A percentile compares a stretch with the other conserved stretches of the same genome.
Conservation (phyloP, 2,329 filamentous ascomycete species). For the Paraphaeosphaeria sporulosa region DNA sequence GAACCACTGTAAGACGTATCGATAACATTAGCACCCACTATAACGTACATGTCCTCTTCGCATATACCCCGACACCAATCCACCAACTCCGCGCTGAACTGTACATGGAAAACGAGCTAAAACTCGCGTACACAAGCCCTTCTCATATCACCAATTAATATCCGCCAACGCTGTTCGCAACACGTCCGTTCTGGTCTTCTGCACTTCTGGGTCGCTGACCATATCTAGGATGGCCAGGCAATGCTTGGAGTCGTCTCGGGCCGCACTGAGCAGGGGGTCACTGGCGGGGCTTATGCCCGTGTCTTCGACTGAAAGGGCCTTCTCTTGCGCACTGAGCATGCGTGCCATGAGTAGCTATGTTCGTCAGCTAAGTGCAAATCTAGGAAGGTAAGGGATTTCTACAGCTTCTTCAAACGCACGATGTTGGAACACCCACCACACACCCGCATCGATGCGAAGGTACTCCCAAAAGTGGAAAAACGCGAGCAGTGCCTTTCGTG, state of each 20-base stretch:
- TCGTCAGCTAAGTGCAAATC: not conserved
- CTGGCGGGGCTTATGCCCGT: constrained; percentile 35
- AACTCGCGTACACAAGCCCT: not conserved
- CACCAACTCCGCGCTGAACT: constrained; percentile 4
- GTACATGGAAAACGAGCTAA: not conserved
- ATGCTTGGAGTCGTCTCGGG: constrained; percentile 53
- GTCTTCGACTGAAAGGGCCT: constrained; percentile 35
- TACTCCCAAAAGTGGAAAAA: constrained; percentile 78
- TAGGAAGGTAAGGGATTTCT: constrained; percentile 55
- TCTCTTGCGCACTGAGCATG: constrained; percentile 47
- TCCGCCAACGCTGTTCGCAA: constrained; percentile 54
- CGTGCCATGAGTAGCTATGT: constrained; percentile 50
- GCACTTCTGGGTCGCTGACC: constrained; percentile 56
- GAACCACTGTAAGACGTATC: not conserved
- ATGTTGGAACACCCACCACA: constrained; percentile 88
- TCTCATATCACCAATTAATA: constrained; percentile 37
- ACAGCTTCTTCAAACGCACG: constrained; percentile 79
- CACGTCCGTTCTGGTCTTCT: constrained; percentile 57
- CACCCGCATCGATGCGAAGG: constrained; percentile 74
- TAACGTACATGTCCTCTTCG: constrained; percentile 1
- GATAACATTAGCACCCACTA: not conserved
- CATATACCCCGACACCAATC: no score
- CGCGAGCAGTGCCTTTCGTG: constrained; percentile 74
- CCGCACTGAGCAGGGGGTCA: constrained; percentile 46
- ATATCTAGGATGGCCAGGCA: constrained; percentile 57